Percentiles rank a stretch among this genome's conserved stretches.
phyloP scores from a whole-genome alignment of 1,139 yeast genomes.

The Taiozyma sp. region DNA sequence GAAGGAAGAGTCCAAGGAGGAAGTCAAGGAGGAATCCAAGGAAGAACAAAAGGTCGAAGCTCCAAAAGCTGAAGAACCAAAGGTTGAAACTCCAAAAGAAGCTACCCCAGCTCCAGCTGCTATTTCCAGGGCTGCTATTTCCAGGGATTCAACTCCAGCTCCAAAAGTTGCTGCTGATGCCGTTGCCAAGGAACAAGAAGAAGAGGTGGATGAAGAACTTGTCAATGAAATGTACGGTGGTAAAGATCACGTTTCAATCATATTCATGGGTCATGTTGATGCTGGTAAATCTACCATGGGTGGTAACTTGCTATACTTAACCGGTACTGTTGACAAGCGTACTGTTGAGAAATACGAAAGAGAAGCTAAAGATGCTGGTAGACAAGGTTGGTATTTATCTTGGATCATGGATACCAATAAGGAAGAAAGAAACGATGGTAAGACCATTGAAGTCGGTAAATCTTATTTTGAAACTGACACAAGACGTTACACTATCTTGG shows the following conservation, averaged over 20 bases:
- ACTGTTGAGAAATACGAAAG: constrained; percentile 98
- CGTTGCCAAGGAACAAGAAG: constrained; percentile 71
- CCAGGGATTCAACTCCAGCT: constrained; percentile 13
- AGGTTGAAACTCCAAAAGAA: constrained; percentile 9
- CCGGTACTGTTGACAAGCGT: constrained; percentile 98
- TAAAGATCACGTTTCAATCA: constrained; percentile 93
- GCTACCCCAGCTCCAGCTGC: constrained; percentile 1
- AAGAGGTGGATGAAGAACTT: constrained; percentile 80
- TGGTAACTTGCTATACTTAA: constrained; percentile 87
- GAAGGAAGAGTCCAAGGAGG: constrained; percentile 19
- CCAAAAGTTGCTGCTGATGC: constrained; percentile 31
- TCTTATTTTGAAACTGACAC: constrained; percentile 96
- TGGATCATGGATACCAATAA: constrained; percentile 99
- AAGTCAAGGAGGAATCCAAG: constrained; percentile 20
- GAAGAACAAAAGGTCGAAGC: constrained; percentile 14
- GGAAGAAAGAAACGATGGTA: constrained; percentile 98
- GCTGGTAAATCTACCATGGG: constrained; percentile 99
- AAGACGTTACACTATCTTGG: constrained; percentile 95
- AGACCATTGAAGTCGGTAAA: constrained; percentile 97
- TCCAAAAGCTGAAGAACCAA: constrained; percentile 16
- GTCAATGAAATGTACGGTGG: constrained; percentile 94
- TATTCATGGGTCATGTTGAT: constrained; percentile 99
- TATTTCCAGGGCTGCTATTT: constrained; percentile 9
- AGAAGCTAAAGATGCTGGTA: constrained; percentile 98
- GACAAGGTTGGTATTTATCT: constrained; percentile 98